These are phyloP conservation scores for Lactarius pseudohatsudake DNA, from an alignment of 768 basidiomycete species.

Conservation along the genomic window DNA sequence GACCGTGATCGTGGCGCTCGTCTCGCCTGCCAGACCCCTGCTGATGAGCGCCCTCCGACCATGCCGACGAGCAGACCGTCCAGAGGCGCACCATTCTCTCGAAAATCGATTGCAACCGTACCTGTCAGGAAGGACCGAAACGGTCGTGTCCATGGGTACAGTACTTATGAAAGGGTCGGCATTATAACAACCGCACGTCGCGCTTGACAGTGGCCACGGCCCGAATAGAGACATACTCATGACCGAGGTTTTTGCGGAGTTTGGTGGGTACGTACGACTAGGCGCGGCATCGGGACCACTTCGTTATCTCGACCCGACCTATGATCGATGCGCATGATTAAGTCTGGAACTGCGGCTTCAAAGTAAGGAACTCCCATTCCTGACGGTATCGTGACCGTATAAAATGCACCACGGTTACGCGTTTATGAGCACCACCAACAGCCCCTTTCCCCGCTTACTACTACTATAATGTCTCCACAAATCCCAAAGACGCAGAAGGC, in stretches of 20 bases:
- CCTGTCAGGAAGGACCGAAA: neutral
- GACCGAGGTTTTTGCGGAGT: too few relatives aligned
- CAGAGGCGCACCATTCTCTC: too few relatives aligned
- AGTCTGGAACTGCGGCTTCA: neutral
- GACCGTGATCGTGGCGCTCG: neutral
- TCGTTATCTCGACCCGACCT: neutral
- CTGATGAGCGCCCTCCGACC: neutral
- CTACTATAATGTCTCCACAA: slow-evolving; percentile 19
- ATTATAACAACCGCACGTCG: too few relatives aligned
- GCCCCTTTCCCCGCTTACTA: neutral
- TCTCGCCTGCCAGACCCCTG: neutral
- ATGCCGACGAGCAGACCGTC: too few relatives aligned
- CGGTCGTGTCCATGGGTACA: neutral
- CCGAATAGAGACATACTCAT: neutral
- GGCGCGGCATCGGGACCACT: too few relatives aligned
- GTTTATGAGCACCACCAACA: neutral
- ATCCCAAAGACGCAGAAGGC: slow-evolving; percentile 47
- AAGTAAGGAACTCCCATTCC: neutral
- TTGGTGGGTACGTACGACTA: too few relatives aligned
- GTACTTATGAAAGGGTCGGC: too few relatives aligned
- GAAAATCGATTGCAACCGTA: too few relatives aligned
- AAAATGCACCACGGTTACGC: slow-evolving; percentile 2
- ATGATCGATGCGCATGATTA: neutral
- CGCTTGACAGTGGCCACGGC: too few relatives aligned
- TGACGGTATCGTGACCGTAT: neutral